Evolutionary conservation across 179 eudicot genomes (phyloP).

Genomic region (Beta corolliflora): DNA sequence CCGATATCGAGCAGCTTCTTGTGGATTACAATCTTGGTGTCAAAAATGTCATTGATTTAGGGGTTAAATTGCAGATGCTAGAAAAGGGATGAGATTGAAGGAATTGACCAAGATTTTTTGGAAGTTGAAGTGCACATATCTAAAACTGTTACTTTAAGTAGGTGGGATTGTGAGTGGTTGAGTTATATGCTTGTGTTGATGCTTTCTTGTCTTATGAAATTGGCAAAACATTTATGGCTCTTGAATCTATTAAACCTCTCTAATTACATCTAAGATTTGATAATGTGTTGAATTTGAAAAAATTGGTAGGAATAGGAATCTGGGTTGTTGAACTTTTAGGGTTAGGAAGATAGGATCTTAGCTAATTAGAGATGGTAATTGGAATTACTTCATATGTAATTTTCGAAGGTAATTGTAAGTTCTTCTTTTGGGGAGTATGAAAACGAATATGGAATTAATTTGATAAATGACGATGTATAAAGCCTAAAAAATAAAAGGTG

Average conservation of each 20-base stretch:
- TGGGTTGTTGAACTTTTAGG: no score
- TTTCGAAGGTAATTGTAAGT: no score
- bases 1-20: conserved; percentile 36
- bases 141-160: conserved; percentile 43
- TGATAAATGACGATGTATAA: no score
- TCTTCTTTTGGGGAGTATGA: no score
- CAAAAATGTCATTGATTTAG: conserved; percentile 13
- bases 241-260: not conserved
- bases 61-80: not conserved
- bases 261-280: no score
- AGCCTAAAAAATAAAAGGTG: no score
- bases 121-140: conserved; percentile 44
- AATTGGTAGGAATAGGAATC: no score
- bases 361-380: no score
- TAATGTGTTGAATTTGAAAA: no score
- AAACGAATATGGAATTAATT: no score
- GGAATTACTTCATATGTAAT: no score
- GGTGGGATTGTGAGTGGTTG: conserved; percentile 49
- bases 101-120: conserved; percentile 34
- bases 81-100: conserved; percentile 41
- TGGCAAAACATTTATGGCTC: conserved; percentile 19
- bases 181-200: conserved; percentile 53
- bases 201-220: conserved; percentile 48
- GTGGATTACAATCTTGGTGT: conserved; percentile 33
- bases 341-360: no score